Percentiles rank a stretch among this genome's conserved stretches.
phyloP scores from a whole-genome alignment of 495 filamentous ascomycete genomes.

The Stereocaulon alpinum region DNA sequence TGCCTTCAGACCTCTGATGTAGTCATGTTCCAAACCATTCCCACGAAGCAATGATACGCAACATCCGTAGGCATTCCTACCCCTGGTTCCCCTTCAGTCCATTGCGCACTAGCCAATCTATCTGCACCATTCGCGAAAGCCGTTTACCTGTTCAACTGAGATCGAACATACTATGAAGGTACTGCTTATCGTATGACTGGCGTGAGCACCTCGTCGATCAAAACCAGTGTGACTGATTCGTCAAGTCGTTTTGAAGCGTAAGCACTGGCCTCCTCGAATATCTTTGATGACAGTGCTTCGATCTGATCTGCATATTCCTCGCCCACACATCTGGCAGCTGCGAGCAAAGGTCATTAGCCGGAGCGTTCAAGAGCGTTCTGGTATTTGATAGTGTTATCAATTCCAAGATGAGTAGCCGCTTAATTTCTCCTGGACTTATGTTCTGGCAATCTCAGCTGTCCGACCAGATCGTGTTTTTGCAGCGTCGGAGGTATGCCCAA shows the following conservation, averaged over 20 bases:
- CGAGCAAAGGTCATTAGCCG: conserved; percentile 12
- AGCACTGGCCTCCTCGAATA: conserved; percentile 63
- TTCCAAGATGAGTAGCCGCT: background rate
- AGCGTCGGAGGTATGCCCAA: conserved; percentile 51
- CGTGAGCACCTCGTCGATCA: conserved; percentile 92
- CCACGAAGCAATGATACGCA: conserved; percentile 51
- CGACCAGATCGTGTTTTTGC: conserved; percentile 34
- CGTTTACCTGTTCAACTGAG: background rate
- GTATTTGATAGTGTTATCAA: background rate
- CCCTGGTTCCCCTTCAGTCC: conserved; percentile 60
- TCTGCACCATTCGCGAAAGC: conserved; percentile 4
- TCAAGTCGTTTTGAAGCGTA: conserved; percentile 69
- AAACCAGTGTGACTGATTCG: conserved; percentile 58
- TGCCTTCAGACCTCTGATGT: background rate
- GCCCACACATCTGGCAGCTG: conserved; percentile 60
- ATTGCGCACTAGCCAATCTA: conserved; percentile 65
- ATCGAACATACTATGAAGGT: conserved; percentile 39
- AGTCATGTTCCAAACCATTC: conserved; percentile 12
- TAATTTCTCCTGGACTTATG: conserved; percentile 57
- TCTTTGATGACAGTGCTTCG: conserved; percentile 54
- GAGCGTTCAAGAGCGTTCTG: background rate
- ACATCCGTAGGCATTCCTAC: conserved; percentile 59
- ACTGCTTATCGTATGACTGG: conserved; percentile 91
- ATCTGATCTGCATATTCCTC: conserved; percentile 65
- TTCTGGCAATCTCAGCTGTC: conserved; percentile 45